These are phyloP conservation scores for Rhodotorula toruloides DNA, from an alignment of 768 basidiomycete genomes.

Conservation along the genomic window DNA sequence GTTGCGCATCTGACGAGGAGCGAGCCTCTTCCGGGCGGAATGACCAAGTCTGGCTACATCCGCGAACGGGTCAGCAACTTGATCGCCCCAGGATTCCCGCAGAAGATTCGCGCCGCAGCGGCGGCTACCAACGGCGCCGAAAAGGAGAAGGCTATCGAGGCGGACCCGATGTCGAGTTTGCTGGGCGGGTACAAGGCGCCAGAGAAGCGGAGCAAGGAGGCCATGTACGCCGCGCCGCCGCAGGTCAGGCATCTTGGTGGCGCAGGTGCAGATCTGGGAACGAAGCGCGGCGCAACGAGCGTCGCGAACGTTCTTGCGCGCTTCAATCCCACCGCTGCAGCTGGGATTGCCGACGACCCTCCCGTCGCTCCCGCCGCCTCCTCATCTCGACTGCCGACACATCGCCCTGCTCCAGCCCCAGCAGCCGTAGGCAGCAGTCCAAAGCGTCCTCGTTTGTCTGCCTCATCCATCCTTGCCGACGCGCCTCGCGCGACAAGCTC, in stretches of 20 bases:
- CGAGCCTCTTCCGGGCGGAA: not conserved
- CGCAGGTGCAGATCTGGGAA: not conserved
- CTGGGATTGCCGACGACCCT: too few species aligned
- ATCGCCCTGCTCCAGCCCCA: not conserved
- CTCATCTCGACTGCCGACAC: not conserved
- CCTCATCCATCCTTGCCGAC: not conserved
- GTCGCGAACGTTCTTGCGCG: not conserved
- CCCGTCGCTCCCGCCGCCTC: not conserved
- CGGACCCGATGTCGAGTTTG: constrained; percentile 8
- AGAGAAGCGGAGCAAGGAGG: constrained; percentile 15
- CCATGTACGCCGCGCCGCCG: constrained; percentile 20
- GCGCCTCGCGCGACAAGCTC: not conserved
- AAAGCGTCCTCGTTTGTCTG: not conserved
- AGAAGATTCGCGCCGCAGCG: not conserved
- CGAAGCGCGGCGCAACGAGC: not conserved
- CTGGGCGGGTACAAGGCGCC: constrained; percentile 16
- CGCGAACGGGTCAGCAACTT: constrained; percentile 15
- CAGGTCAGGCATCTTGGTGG: constrained; percentile 15
- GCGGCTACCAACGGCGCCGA: too few species aligned
- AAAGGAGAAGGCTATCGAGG: not conserved
- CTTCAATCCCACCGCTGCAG: not conserved
- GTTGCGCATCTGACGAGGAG: not conserved
- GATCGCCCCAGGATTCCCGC: constrained; percentile 22
- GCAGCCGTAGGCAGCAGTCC: not conserved
- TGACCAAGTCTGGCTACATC: constrained; percentile 30